Conservation (phyloP, 345 rosid species). For the Brassica incana region DNA sequence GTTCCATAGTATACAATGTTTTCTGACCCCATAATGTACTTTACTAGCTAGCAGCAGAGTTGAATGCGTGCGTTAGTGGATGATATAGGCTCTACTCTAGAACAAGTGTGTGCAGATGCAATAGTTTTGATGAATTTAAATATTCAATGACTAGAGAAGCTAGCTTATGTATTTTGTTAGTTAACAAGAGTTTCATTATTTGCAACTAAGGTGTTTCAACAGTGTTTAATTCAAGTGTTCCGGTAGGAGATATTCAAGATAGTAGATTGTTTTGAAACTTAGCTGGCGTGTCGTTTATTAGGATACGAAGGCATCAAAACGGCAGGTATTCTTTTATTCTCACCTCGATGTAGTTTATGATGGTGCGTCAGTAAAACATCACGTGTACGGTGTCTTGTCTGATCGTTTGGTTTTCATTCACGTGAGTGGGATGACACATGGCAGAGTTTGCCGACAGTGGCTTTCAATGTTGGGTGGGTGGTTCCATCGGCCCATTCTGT, state of each 20-base stretch:
- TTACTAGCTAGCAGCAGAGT: constrained; percentile 17
- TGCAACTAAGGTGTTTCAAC: constrained; percentile 11
- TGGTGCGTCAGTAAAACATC: not conserved
- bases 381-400: constrained; percentile 17
- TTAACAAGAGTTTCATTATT: not conserved
- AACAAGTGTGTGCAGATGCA: not conserved
- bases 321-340: not conserved
- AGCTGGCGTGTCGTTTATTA: not conserved
- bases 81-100: not conserved
- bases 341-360: not conserved
- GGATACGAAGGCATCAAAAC: not conserved
- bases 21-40: constrained; percentile 9
- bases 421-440: constrained; percentile 28
- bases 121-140: constrained; percentile 4
- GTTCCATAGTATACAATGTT: constrained; percentile 3
- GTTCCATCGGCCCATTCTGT: constrained; percentile 26
- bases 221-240: not conserved
- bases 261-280: not conserved
- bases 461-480: constrained; percentile 16
- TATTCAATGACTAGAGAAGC: constrained; percentile 17
- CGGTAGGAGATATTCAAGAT: not conserved
- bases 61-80: not conserved
- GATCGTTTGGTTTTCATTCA: constrained; percentile 12
- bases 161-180: constrained; percentile 9
- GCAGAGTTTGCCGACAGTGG: constrained; percentile 18